phyloP scores from a whole-genome alignment of 306 rosid species.

The Quercus engelmannii region DNA sequence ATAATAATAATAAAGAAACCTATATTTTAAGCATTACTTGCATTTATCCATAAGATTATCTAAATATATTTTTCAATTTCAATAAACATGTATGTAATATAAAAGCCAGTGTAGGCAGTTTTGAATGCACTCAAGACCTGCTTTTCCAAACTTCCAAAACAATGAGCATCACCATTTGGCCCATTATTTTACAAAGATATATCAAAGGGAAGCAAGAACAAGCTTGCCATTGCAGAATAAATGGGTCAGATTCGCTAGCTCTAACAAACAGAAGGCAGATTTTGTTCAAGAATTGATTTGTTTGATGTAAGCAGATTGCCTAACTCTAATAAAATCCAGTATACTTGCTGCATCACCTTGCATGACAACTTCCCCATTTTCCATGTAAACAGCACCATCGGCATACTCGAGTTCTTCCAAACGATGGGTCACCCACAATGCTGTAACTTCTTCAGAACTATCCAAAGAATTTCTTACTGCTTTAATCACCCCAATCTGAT shows the following conservation, averaged over 20 bases:
- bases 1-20: neutral
- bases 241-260: neutral
- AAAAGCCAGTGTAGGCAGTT: neutral
- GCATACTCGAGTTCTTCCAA: conserved; percentile 80
- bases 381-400: conserved; percentile 90
- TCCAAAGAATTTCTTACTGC: conserved; percentile 64
- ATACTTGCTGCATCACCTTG: conserved; percentile 54
- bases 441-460: conserved; percentile 64
- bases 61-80: neutral
- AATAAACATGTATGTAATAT: neutral
- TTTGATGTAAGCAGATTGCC: conserved; percentile 67
- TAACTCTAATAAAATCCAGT: conserved; percentile 48
- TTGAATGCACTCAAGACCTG: neutral
- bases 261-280: neutral
- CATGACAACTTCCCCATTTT: conserved; percentile 65
- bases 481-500: conserved; percentile 68
- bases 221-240: neutral
- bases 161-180: neutral
- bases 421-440: conserved; percentile 90
- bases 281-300: conserved; percentile 39
- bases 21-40: neutral
- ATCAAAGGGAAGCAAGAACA: neutral
- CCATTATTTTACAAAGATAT: neutral
- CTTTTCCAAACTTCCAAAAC: neutral
- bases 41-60: neutral